Evolutionary conservation across 2,329 filamentous ascomycete species (phyloP), one percentile per base, ranked within the genome.

Genomic region (Pyricularia sp.): DNA sequence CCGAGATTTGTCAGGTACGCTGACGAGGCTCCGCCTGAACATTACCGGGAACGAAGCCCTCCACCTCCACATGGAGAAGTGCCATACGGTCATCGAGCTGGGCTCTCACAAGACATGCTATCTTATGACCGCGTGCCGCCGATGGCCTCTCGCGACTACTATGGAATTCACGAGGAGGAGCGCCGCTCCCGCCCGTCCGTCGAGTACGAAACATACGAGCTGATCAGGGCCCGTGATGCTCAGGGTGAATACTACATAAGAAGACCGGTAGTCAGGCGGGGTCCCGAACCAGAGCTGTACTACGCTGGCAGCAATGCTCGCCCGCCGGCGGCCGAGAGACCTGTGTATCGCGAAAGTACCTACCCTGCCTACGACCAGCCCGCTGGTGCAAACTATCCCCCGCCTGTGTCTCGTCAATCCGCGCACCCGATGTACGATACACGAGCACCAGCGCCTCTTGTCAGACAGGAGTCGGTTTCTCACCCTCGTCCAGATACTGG

Each of bases 171-270:
- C 65, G 70, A 69, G 33, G 72, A 75, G 60, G 71, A 72, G 26
- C 64, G 49, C 44, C 70, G 68, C 60, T 70, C 67, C 30, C 67
- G 68, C n/a, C 72, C 73, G 55, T 67, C 70, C 4, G 70, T 71
- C 60, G 68, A 73, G 63, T 71, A 73, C 66, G 76, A 77, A 61
- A 68, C 75, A 4, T 78, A 78, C 66, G 81, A 83, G 68, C 72
- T 81, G 12, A 74, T 83, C 40, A 76, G 78, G 53, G 76, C 80
- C 8, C 73, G 75, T 13, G 78, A 79, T 68, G 72, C 76, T 1
- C 71, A 76, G 24, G 79, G 80, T 12, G 75, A 79, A 62, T 82
- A 82, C 66, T 77, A 78, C 66, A 75, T 81, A 64, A 75, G 76
- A 53, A 75, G 78, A 31, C 78, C 79, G 4, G 68, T 70, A 40